A percentile compares a stretch with the other conserved stretches of the same genome.
phyloP scores from a whole-genome alignment of 2,329 filamentous ascomycete species.

The Penicillium sp. region DNA sequence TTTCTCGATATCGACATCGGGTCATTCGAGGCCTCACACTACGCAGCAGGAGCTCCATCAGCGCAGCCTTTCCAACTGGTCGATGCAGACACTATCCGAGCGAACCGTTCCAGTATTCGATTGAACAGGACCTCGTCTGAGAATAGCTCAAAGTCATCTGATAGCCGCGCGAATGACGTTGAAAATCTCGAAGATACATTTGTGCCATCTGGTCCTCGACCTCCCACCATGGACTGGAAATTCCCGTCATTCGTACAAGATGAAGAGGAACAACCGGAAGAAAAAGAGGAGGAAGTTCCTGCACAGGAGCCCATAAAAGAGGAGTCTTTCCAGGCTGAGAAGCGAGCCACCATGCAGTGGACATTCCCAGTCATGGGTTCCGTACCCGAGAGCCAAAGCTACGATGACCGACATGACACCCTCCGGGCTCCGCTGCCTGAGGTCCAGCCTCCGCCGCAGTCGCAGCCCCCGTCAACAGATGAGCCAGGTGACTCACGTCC shows the following conservation, averaged over 20 bases:
- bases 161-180: slow-evolving; percentile 22
- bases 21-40: slow-evolving; percentile 41
- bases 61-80: slow-evolving; percentile 45
- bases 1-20: slow-evolving; percentile 52
- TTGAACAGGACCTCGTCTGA: slow-evolving; percentile 33
- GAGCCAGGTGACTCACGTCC: slow-evolving; percentile 30
- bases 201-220: slow-evolving; percentile 32
- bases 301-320: slow-evolving; percentile 11
- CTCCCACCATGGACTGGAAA: slow-evolving; percentile 43
- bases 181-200: slow-evolving; percentile 25
- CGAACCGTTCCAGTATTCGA: slow-evolving; percentile 45
- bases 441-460: slow-evolving; percentile 2
- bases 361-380: slow-evolving; percentile 43
- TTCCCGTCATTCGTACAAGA: slow-evolving; percentile 32
- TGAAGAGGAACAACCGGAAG: slow-evolving; percentile 11
- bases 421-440: slow-evolving; percentile 24
- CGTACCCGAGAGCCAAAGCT: slow-evolving; percentile 7
- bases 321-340: slow-evolving; percentile 23
- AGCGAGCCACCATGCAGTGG: slow-evolving; percentile 45
- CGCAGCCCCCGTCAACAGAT: slow-evolving; percentile 13
- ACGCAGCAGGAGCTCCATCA: slow-evolving; percentile 46
- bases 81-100: slow-evolving; percentile 49
- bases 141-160: slow-evolving; percentile 27
- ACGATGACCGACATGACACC: slow-evolving; percentile 26
- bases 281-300: slow-evolving; percentile 3